A percentile compares a stretch with the other conserved stretches of the same genome.
phyloP scores from a whole-genome alignment of 2,329 filamentous ascomycete species.

The Pestalotiopsis sp. region DNA sequence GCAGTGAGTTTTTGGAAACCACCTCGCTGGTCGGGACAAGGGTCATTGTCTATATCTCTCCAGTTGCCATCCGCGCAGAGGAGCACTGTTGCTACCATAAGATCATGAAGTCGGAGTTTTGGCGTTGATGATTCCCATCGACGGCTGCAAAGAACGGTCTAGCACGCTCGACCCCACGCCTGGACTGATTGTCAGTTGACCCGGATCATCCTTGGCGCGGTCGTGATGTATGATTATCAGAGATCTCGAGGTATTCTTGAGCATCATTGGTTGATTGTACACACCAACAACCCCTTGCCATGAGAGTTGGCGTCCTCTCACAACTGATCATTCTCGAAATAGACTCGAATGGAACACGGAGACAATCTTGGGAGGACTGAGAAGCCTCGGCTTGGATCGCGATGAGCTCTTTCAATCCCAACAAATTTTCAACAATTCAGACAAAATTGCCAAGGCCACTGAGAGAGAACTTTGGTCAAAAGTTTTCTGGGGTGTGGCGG shows the following conservation, averaged over 20 bases:
- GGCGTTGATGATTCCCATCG: not conserved
- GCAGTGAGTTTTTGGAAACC: constrained; percentile 4
- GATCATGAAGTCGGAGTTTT: not conserved
- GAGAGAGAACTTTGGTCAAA: not conserved
- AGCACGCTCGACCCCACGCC: not conserved
- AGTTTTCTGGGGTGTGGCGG: not conserved
- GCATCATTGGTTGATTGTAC: not conserved
- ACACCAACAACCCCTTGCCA: not conserved
- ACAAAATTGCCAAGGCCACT: not conserved
- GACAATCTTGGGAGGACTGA: not conserved
- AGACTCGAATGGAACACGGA: not conserved
- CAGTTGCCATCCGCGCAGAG: not conserved
- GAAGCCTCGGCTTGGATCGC: not conserved
- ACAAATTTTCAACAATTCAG: not conserved
- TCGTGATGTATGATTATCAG: not conserved
- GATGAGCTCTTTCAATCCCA: not conserved
- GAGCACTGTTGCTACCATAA: not conserved
- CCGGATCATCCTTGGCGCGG: not conserved
- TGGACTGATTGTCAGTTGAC: not conserved
- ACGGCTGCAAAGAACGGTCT: not conserved
- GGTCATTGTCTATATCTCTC: not conserved
- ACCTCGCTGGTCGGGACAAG: not conserved
- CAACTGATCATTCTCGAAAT: not conserved
- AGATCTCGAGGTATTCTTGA: not conserved
- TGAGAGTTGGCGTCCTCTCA: not conserved